A percentile compares a stretch with the other conserved stretches of the same genome.
Conservation (phyloP, 441 rosid species). For the Euphorbia celastroides region DNA sequence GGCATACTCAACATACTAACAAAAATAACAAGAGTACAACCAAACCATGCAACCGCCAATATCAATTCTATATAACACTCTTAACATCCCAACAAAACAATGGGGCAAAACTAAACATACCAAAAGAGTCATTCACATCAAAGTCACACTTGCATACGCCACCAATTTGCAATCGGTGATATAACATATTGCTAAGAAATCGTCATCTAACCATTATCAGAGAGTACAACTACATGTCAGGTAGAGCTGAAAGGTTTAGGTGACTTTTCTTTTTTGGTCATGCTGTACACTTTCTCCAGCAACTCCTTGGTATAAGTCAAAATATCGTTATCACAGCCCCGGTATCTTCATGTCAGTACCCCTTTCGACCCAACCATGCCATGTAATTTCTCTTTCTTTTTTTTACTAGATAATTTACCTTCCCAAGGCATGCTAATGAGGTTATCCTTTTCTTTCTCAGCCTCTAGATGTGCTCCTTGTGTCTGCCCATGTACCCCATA, state of each 20-base stretch:
- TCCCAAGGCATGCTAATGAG: slow-evolving; percentile 33
- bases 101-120: not conserved
- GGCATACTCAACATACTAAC: no score
- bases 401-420: slow-evolving; percentile 20
- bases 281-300: slow-evolving; percentile 32
- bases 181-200: slow-evolving; percentile 15
- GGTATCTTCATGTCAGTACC: slow-evolving; percentile 23
- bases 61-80: not conserved
- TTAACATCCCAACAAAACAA: slow-evolving; percentile 10
- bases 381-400: slow-evolving; percentile 37
- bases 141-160: slow-evolving; percentile 17
- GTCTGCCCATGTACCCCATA: slow-evolving; percentile 23
- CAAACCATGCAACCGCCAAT: not conserved
- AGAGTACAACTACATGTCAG: slow-evolving; percentile 51
- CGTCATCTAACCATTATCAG: slow-evolving; percentile 10
- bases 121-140: slow-evolving; percentile 16
- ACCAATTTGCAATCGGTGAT: not conserved
- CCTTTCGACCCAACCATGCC: slow-evolving; percentile 39
- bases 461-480: slow-evolving; percentile 40
- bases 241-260: slow-evolving; percentile 42
- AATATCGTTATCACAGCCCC: slow-evolving; percentile 9
- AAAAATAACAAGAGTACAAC: not conserved
- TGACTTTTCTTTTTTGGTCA: slow-evolving; percentile 19
- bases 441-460: slow-evolving; percentile 51
- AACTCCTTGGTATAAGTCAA: slow-evolving; percentile 12